Base-by-base conservation (phyloP, 2,329 filamentous ascomycete genomes). In the Aspergillus costaricaensis region DNA sequence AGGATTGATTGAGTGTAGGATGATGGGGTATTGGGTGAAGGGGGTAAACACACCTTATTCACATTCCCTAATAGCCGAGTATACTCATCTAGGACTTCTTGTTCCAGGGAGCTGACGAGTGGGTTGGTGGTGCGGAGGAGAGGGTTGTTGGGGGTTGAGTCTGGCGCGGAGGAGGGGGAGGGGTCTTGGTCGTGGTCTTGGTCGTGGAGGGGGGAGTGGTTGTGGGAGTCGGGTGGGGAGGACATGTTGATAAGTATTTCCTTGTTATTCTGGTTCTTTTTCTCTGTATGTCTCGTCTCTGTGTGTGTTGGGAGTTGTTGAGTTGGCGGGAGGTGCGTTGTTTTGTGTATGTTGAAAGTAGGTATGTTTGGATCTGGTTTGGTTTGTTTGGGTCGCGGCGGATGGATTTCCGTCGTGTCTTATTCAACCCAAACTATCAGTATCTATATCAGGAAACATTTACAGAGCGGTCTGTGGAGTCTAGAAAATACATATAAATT, bases 71-170 rank as follows among this genome's bases (percentile, higher is more conserved):
- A 86, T 32, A 99, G 80, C 14, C 89, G 85, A 67, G 94, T 88
- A 73, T 99, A 99, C 77, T 99, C 95, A 63, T 98, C 92, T 1
- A 99, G 82, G 1, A 99, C 90, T 74, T 98, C 92, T 76, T 96
- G 93, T 80, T 99, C 93, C 7, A 96, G 85, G 4, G 92, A 89
- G 0, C 88, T 85, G 63, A 96, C 74, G 21, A 73, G 68, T 0
- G 75, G 70, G 57, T 75, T 74, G 12, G 76, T 71, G n/a, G 71
- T 61, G 47, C 72, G 70, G 50, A 79, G 70, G 14, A 79, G 74
- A 2, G 76, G 76, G 59, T 78, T 77, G 44, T 78, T 77, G 44
- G 68, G 65, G 23, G 56, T 62, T 65, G 6, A 8, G 7, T 55
- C 27, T 64, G 27, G 14, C 14, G 41, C 50, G 56, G 52, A 39